Conservation (phyloP, 805 yeast species). For the Isabelozyma heimii region DNA sequence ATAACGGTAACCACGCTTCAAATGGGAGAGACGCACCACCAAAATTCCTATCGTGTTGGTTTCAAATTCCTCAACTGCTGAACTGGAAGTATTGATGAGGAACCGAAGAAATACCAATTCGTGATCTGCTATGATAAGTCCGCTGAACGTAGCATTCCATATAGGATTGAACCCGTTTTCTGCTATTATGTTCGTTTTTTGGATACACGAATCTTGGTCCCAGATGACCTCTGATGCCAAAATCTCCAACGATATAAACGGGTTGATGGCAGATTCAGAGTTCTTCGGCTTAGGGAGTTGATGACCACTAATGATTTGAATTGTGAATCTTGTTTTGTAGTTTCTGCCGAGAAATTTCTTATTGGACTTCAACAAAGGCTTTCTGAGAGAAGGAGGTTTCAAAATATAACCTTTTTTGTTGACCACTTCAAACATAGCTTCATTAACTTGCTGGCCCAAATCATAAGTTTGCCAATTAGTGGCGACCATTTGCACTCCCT, state of each 20-base stretch:
- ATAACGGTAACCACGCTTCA: slow-evolving; percentile 81
- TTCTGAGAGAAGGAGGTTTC: slow-evolving; percentile 58
- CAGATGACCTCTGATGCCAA: slow-evolving; percentile 28
- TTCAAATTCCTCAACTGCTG: slow-evolving; percentile 18
- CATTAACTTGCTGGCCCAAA: slow-evolving; percentile 82
- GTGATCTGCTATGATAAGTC: slow-evolving; percentile 35
- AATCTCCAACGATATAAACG: slow-evolving; percentile 61
- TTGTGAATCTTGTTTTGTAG: slow-evolving; percentile 12
- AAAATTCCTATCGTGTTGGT: slow-evolving; percentile 50
- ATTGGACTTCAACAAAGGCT: slow-evolving; percentile 24
- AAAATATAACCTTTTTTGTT: slow-evolving; percentile 70
- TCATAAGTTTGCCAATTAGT: slow-evolving; percentile 96
- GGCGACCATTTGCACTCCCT: slow-evolving; percentile 93
- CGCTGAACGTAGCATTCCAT: slow-evolving; percentile 63
- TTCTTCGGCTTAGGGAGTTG: slow-evolving; percentile 72
- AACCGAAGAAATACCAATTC: slow-evolving; percentile 59
- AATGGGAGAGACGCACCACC: slow-evolving; percentile 57
- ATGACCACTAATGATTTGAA: slow-evolving; percentile 73
- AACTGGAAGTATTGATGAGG: slow-evolving; percentile 39
- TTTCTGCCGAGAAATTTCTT: slow-evolving; percentile 4
- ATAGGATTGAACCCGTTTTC: slow-evolving; percentile 86
- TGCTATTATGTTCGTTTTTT: slow-evolving; percentile 29
- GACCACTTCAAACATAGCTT: slow-evolving; percentile 69
- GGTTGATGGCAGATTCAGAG: slow-evolving; percentile 48
- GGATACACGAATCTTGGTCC: slow-evolving; percentile 13